Evolutionary conservation across 331 rosid species (phyloP), one percentile per base, ranked within the genome.

Genomic region (Cydonia oblonga): DNA sequence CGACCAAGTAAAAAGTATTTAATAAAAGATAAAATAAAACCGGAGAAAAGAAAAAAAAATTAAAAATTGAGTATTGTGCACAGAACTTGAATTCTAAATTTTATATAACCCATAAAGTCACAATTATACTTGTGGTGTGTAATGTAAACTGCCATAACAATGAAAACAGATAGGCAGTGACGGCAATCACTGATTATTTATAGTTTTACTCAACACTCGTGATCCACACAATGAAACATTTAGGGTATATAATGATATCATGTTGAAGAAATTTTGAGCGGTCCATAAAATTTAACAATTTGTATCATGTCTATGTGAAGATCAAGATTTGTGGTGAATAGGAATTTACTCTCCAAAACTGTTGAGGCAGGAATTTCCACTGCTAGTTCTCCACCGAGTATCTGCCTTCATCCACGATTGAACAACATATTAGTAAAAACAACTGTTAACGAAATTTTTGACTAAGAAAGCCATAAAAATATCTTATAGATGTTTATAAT

Each of bases 361-460:
- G 78, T 64, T 14, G 75, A 64, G 79, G 82, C 44, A 60, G 77
- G 79, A 70, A 79, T 40, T 82, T 80, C 87, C 76, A 58, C 49
- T 68, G 87, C 79, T 77, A 71, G 75, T 79, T 88, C 77, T 86
- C 84, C 77, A 70, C 81, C 93, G 79, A 82, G 77, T 79, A 84
- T 69, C 93, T 91, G 96, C 87, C 96, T 89, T 91, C 88, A 90
- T 82, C 86, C 90, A 80, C 33, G 78, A 83, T 75, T 70, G 76
- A 77, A 71, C 70, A 38, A 76, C 22, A 59, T 22, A 58, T 81
- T 58, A 74, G 71, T 35, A 74, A 68, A 25, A 42, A 64, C 60
- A 60, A 60, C 14, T 7, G 26, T 29, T 38, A 40, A 57, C 3
- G 16, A 14, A 56, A 24, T 5, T 29, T 29, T 30, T n/a, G 67